Conservation (phyloP, 2,329 filamentous ascomycete species). For the Aspergillus hiratsukae region DNA sequence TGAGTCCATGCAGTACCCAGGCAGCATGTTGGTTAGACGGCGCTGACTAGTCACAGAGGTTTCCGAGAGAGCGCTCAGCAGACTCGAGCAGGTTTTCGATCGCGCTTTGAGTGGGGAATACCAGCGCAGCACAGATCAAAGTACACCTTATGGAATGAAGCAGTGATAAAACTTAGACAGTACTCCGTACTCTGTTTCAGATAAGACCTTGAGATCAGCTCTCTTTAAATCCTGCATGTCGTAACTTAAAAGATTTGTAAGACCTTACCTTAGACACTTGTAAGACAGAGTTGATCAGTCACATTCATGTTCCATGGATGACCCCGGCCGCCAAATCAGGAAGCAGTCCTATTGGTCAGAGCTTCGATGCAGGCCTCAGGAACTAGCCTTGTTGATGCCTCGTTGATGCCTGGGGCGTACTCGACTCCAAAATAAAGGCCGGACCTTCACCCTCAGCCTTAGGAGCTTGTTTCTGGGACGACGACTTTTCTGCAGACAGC, state of each 20-base stretch:
- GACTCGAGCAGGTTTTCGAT: constrained; percentile 54
- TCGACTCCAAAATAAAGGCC: constrained; percentile 18
- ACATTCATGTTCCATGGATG: background rate
- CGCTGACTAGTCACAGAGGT: constrained; percentile 49
- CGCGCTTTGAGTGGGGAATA: constrained; percentile 30
- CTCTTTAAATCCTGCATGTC: background rate
- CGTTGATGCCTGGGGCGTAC: constrained; percentile 25
- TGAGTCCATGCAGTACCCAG: constrained; percentile 21
- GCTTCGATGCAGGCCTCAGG: constrained; percentile 16
- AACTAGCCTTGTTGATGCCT: constrained; percentile 22
- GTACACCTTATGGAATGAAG: constrained; percentile 31
- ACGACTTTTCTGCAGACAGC: constrained; percentile 25
- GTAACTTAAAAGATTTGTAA: background rate
- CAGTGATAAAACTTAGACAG: constrained; percentile 7
- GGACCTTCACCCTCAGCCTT: constrained; percentile 18
- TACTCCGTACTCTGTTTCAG: background rate
- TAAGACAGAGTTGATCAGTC: background rate
- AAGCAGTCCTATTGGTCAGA: constrained; percentile 11
- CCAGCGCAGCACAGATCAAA: constrained; percentile 28
- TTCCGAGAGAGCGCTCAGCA: constrained; percentile 58
- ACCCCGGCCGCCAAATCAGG: background rate
- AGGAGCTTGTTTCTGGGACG: constrained; percentile 33
- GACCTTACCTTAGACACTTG: too few species aligned
- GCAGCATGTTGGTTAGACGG: background rate
- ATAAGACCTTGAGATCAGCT: background rate